Percentiles rank a stretch among this genome's conserved stretches.
These are phyloP conservation scores for Arthrinium phaeospermum DNA, from an alignment of 2,329 filamentous ascomycete genomes.

Conservation along the genomic window DNA sequence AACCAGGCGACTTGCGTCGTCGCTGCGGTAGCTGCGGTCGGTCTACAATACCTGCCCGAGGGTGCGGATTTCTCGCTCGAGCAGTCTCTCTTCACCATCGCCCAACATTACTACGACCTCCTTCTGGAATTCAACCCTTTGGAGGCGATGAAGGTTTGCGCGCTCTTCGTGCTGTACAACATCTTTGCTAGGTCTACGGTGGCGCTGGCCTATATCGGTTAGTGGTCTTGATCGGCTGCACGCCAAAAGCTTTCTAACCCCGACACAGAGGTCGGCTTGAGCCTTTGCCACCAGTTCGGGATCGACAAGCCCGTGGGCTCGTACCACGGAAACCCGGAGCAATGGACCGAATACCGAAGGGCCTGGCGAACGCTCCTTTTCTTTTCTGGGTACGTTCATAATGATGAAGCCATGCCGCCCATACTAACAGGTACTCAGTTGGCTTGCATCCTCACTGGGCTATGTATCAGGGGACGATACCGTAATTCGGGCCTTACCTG, in stretches of 20 bases:
- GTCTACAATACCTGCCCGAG: neutral
- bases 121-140: neutral
- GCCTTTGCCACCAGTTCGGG: neutral
- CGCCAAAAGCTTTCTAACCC: neutral
- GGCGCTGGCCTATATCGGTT: neutral
- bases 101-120: neutral
- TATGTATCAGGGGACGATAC: neutral
- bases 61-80: neutral
- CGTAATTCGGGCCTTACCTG: neutral
- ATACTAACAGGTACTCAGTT: neutral
- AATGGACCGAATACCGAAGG: neutral
- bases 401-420: neutral
- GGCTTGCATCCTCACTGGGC: neutral
- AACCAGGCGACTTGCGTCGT: neutral
- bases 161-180: neutral
- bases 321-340: neutral
- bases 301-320: neutral
- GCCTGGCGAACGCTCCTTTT: neutral
- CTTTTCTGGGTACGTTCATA: neutral
- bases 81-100: neutral
- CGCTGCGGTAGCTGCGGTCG: neutral
- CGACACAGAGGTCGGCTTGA: neutral
- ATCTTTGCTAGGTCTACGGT: neutral
- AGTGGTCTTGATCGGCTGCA: neutral
- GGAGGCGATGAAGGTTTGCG: constrained; percentile 5